Conservation (phyloP, 2,329 filamentous ascomycete genomes). For the Lecanicillium sp. region DNA sequence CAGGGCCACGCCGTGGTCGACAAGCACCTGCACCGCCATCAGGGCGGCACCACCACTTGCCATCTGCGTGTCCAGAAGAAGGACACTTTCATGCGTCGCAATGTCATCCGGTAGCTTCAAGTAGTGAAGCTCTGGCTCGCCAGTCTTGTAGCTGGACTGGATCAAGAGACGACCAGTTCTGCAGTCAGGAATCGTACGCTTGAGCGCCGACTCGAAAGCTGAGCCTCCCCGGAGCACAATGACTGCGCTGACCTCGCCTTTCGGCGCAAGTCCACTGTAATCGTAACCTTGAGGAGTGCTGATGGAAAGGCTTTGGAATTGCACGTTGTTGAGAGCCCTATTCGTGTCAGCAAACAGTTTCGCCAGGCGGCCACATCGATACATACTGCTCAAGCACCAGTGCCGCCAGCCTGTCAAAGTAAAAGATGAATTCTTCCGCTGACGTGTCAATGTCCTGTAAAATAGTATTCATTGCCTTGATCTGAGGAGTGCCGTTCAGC, state of each 20-base stretch:
- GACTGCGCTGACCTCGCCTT: constrained; percentile 76
- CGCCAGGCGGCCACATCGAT: background rate
- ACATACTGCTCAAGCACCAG: constrained; percentile 72
- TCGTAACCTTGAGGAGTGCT: constrained; percentile 62
- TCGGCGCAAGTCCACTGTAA: constrained; percentile 66
- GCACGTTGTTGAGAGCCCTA: constrained; percentile 71
- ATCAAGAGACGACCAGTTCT: constrained; percentile 84
- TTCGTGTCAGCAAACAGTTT: constrained; percentile 5
- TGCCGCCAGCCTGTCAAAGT: constrained; percentile 85
- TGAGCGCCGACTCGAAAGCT: constrained; percentile 79
- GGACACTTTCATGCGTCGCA: constrained; percentile 66
- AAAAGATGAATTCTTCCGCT: constrained; percentile 92
- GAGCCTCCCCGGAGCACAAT: constrained; percentile 84
- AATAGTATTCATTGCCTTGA: constrained; percentile 84
- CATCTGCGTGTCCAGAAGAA: constrained; percentile 92
- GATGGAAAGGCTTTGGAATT: constrained; percentile 59
- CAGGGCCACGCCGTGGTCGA: constrained; percentile 85
- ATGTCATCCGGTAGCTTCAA: constrained; percentile 73
- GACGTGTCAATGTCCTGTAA: constrained; percentile 73
- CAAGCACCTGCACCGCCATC: constrained; percentile 94
- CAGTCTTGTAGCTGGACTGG: constrained; percentile 76
- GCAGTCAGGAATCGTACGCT: constrained; percentile 88
- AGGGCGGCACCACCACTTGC: constrained; percentile 77
- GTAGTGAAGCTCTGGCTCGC: constrained; percentile 91
- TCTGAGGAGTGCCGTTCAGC: constrained; percentile 70